Conservation (phyloP, 1,284 basidiomycete genomes). For the Ceratobasidium sp. region DNA sequence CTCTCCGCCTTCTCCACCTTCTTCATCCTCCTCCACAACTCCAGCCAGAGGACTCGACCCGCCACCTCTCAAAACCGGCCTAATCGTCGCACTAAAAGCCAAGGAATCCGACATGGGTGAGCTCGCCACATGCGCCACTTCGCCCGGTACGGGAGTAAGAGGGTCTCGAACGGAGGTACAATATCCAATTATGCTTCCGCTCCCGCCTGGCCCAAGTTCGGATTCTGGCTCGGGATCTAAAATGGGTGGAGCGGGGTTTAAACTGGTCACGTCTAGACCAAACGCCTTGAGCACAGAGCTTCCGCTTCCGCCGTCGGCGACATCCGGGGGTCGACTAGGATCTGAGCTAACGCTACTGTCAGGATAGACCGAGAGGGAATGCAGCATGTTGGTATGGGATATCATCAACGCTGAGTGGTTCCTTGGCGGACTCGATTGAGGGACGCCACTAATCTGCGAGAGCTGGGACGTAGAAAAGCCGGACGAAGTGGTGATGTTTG, state of each 20-base stretch:
- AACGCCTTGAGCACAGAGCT: slow-evolving; percentile 13
- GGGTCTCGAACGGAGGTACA: neutral
- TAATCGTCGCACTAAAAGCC: slow-evolving; percentile 36
- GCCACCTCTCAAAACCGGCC: slow-evolving; percentile 29
- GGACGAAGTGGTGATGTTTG: slow-evolving; percentile 5
- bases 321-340: slow-evolving; percentile 11
- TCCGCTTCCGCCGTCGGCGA: slow-evolving; percentile 9
- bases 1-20: neutral
- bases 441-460: slow-evolving; percentile 29
- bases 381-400: slow-evolving; percentile 11
- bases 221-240: slow-evolving; percentile 10
- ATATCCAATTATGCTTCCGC: too few species aligned
- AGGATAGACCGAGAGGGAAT: slow-evolving; percentile 30
- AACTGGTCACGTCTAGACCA: slow-evolving; percentile 26
- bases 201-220: neutral
- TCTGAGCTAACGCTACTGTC: slow-evolving; percentile 33
- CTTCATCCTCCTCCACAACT: slow-evolving; percentile 30
- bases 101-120: slow-evolving; percentile 34
- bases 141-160: slow-evolving; percentile 5
- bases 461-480: slow-evolving; percentile 31
- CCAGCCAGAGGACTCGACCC: slow-evolving; percentile 28
- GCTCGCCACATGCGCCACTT: slow-evolving; percentile 12
- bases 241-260: slow-evolving; percentile 30
- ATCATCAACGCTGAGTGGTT: slow-evolving; percentile 24
- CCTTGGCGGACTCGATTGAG: slow-evolving; percentile 33